These are phyloP conservation scores for Triticum timopheevii DNA, from an alignment of 176 grass and related monocot species.

Conservation along the genomic window DNA sequence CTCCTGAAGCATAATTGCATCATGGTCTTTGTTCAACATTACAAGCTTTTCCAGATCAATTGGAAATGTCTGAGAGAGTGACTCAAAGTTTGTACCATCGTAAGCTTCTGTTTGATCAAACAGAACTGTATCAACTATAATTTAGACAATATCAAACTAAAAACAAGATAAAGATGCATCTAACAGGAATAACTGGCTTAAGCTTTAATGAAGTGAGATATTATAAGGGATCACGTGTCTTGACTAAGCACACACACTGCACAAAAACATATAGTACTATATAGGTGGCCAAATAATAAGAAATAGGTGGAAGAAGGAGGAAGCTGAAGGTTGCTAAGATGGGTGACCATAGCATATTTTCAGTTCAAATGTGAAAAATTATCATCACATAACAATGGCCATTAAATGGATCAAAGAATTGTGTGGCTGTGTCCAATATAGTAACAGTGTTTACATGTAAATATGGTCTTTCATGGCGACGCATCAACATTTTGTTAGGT, in stretches of 20 bases:
- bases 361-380: background rate
- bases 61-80: constrained; percentile 13
- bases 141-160: background rate
- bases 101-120: background rate
- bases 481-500: background rate
- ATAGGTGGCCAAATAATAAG: background rate
- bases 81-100: background rate
- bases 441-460: background rate
- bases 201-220: background rate
- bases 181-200: background rate
- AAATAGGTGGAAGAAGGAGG: background rate
- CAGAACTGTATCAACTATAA: background rate
- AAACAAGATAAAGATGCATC: background rate
- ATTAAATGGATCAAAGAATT: background rate
- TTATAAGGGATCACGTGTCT: background rate
- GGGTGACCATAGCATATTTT: background rate
- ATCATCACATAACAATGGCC: background rate
- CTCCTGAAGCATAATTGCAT: constrained; percentile 5
- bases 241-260: background rate
- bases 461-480: background rate
- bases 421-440: background rate
- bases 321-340: background rate
- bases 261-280: background rate
- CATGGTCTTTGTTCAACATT: constrained; percentile 15
- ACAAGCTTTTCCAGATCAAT: constrained; percentile 29